phyloP scores from a whole-genome alignment of 768 basidiomycete genomes.

The Psilocybe sp. region DNA sequence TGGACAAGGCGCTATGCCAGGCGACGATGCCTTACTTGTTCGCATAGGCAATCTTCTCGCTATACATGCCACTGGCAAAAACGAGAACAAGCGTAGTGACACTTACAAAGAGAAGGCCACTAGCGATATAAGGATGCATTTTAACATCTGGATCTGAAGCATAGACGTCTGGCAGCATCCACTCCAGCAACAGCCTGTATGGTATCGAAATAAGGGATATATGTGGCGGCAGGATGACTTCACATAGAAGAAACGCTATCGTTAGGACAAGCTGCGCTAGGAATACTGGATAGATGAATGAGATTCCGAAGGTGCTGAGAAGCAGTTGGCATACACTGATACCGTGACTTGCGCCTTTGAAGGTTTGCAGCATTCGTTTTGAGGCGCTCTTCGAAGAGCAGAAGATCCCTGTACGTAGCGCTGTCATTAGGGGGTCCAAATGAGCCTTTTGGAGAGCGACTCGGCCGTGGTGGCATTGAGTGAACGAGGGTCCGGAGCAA shows the following conservation, averaged over 20 bases:
- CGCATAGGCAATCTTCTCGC: slow-evolving; percentile 94
- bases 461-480: slow-evolving; percentile 33
- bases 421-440: slow-evolving; percentile 65
- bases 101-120: slow-evolving; percentile 80
- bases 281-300: slow-evolving; percentile 54
- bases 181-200: slow-evolving; percentile 49
- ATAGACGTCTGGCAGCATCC: slow-evolving; percentile 51
- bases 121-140: slow-evolving; percentile 73
- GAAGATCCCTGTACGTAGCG: slow-evolving; percentile 81
- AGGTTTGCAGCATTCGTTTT: slow-evolving; percentile 88
- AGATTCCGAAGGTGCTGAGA: slow-evolving; percentile 15
- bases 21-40: slow-evolving; percentile 64
- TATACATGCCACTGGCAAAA: slow-evolving; percentile 95
- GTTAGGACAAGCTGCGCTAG: slow-evolving; percentile 63
- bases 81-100: slow-evolving; percentile 90
- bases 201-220: slow-evolving; percentile 66
- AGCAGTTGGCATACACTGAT: slow-evolving; percentile 59
- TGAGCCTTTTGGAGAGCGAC: slow-evolving; percentile 31
- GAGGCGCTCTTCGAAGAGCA: slow-evolving; percentile 94
- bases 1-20: background rate
- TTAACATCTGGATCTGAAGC: slow-evolving; percentile 36
- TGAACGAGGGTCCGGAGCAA: background rate
- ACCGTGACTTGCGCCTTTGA: slow-evolving; percentile 75
- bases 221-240: slow-evolving; percentile 65
- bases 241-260: slow-evolving; percentile 70